phyloP scores from a whole-genome alignment of 352 stramenopile species.

The Phytophthora sojae region DNA sequence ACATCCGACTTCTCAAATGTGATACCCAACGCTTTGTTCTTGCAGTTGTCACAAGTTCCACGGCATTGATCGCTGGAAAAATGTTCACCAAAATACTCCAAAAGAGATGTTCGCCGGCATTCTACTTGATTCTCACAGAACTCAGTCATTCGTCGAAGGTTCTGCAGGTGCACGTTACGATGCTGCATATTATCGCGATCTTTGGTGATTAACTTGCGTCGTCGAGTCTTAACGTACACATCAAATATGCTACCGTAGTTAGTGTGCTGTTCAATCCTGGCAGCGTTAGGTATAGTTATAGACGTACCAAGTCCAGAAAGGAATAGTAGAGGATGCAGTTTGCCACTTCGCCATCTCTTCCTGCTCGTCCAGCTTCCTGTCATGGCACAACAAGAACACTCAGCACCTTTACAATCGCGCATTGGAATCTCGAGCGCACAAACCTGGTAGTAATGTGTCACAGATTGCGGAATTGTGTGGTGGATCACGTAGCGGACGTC shows the following conservation, averaged over 20 bases:
- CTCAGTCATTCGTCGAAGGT: slow-evolving; percentile 85
- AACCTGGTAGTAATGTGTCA: slow-evolving; percentile 93
- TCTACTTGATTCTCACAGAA: slow-evolving; percentile 92
- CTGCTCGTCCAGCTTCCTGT: slow-evolving; percentile 84
- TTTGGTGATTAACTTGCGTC: slow-evolving; percentile 82
- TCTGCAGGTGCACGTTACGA: slow-evolving; percentile 82
- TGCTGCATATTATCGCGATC: slow-evolving; percentile 83
- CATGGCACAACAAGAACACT: background rate
- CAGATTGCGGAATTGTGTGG: slow-evolving; percentile 87
- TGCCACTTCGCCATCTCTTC: slow-evolving; percentile 82
- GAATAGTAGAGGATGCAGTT: slow-evolving; percentile 92
- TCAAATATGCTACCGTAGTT: background rate
- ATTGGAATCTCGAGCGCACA: background rate
- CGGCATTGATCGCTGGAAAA: slow-evolving; percentile 79
- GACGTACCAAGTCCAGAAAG: slow-evolving; percentile 75
- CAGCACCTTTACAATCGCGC: background rate
- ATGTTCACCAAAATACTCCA: slow-evolving; percentile 92
- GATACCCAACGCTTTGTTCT: slow-evolving; percentile 73
- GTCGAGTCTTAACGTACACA: slow-evolving; percentile 49
- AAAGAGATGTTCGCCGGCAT: slow-evolving; percentile 79
- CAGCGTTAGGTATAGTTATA: background rate
- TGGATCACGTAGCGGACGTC: slow-evolving; percentile 92
- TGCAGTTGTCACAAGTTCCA: slow-evolving; percentile 90
- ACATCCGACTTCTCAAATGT: slow-evolving; percentile 81
- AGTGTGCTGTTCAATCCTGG: background rate